Evolutionary conservation across 768 basidiomycete species (phyloP), one percentile per base, ranked within the genome.

Genomic region (Hirschioporus abietinus): DNA sequence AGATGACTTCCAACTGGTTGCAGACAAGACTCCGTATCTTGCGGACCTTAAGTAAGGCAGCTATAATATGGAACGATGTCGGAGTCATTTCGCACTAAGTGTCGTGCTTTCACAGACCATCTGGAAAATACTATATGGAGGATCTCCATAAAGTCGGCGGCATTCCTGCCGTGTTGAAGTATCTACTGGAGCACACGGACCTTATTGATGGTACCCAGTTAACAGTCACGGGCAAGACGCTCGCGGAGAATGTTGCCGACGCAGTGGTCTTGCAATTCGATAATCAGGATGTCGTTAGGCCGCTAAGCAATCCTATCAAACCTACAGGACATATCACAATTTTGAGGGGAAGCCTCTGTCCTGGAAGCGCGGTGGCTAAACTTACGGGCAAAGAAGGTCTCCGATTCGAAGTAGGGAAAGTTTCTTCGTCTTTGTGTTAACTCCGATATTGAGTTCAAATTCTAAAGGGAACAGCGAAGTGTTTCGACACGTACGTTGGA

Each of bases 301-400:
- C 79, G 58, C 76, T 95, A 59, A 82, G 83, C 27, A 84, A 93
- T 72, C 93, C 95, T 10, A 90, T 97, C 78, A 96, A 97, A 75
- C 73, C 80, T 25, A 94, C 89, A 2, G 95, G 95, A 0, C 95
- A 96, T 77, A 77, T 97, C 71, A 88, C 88, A 15, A 94, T 98
- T 71, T 77, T 98, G 68, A 84, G 88, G 64, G 95, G 95, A n/a
- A 95, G 92, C 76, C 80, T 98, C 58, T 89, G 92, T 2, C 95
- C 95, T 0, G 91, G 84, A 63, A 88, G 89, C 0, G 90, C 93
- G 30, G 95, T 98, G 23, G 93, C 94, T 18, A 98, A 98, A 78
- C 80, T 97, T 68, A 96, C 95, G 7, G 95, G 95, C 17, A 95
- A 96, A 77, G 95, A 97, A 77, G 95, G 95, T 5, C 76, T 86